These are phyloP conservation scores for Metarhizium anisopliae DNA, from an alignment of 2,329 filamentous ascomycete species.

Conservation along the genomic window DNA sequence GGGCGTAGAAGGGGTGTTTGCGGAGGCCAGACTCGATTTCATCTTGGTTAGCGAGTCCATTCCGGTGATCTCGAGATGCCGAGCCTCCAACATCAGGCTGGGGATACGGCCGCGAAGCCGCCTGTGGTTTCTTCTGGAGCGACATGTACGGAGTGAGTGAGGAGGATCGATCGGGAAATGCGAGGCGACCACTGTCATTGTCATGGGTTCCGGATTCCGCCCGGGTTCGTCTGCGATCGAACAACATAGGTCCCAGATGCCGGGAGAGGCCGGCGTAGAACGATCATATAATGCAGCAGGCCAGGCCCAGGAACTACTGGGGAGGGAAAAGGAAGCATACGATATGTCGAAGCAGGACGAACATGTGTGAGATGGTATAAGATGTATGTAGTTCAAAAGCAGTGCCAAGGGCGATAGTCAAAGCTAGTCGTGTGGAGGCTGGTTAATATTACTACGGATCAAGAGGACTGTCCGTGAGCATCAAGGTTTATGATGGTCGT, in stretches of 20 bases:
- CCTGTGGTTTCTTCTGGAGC: background rate
- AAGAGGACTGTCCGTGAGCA: background rate
- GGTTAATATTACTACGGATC: background rate
- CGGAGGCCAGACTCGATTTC: background rate
- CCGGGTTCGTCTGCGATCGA: background rate
- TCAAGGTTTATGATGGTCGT: background rate
- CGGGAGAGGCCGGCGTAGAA: background rate
- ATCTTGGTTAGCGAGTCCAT: constrained; percentile 1
- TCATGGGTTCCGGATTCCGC: background rate
- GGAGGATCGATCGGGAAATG: background rate
- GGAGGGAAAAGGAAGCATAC: background rate
- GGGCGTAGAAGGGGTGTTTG: background rate
- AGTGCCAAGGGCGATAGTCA: background rate
- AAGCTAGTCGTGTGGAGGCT: background rate
- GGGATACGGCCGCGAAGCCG: background rate
- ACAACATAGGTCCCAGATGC: background rate
- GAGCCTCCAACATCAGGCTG: background rate
- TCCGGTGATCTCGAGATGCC: background rate
- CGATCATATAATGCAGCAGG: background rate
- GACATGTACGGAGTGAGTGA: background rate
- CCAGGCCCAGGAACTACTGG: background rate
- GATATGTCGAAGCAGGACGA: background rate
- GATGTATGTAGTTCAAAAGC: background rate
- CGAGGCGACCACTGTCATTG: background rate
- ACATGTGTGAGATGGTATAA: background rate